Conservation (phyloP, 176 grass and related monocot genomes). For the Aechmea fasciata region DNA sequence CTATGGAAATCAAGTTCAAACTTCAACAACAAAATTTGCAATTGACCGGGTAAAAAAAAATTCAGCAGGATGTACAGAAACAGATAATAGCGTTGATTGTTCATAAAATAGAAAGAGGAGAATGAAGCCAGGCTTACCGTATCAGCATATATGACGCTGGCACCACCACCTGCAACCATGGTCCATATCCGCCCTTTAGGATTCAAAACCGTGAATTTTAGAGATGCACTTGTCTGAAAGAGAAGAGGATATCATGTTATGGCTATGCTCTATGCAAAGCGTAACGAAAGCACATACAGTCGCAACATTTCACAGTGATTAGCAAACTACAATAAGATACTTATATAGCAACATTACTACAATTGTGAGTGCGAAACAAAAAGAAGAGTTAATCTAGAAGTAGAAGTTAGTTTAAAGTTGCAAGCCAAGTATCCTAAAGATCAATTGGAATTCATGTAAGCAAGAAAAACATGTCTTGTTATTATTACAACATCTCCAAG, state of each 20-base stretch:
- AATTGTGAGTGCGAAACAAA: too few species aligned
- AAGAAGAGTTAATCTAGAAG: too few species aligned
- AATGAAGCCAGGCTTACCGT: conserved; percentile 41
- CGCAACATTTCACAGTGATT: not conserved
- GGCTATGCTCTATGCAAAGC: too few species aligned
- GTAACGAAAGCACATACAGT: not conserved
- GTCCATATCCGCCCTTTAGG: conserved; percentile 95
- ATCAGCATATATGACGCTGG: conserved; percentile 94
- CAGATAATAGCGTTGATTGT: not conserved
- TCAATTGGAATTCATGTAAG: too few species aligned
- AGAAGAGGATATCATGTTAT: conserved; percentile 16
- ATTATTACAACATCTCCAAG: too few species aligned
- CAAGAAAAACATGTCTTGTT: too few species aligned
- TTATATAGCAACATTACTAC: not conserved
- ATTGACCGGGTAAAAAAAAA: not conserved
- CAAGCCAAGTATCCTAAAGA: too few species aligned
- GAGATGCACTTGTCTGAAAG: conserved; percentile 80
- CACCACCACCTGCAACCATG: conserved; percentile 96
- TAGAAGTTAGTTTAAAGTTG: too few species aligned
- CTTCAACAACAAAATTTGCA: too few species aligned
- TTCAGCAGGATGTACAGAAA: not conserved
- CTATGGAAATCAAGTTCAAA: too few species aligned
- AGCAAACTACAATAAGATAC: not conserved
- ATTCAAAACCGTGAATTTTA: conserved; percentile 95
- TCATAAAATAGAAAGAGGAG: conserved; percentile 5